These are phyloP conservation scores for Bimuria novae-zelandiae DNA, from an alignment of 2,329 filamentous ascomycete species.

Conservation along the genomic window DNA sequence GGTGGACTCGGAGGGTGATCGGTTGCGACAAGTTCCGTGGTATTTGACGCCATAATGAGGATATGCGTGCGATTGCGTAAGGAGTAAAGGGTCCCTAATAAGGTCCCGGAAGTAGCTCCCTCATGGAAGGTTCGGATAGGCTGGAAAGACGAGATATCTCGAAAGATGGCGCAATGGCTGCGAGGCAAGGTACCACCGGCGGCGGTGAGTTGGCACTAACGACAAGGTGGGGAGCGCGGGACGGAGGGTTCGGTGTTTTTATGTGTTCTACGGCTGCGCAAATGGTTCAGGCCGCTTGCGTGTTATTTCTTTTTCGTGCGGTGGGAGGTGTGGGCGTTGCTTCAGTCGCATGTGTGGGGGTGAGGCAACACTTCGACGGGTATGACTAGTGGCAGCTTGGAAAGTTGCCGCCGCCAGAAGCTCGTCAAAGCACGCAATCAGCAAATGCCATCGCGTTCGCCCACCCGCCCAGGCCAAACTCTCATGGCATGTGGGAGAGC, in stretches of 20 bases:
- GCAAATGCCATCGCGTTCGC: not conserved
- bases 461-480: not conserved
- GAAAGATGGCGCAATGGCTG: conserved; percentile 14
- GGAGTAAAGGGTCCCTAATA: conserved; percentile 17
- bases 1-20: conserved; percentile 20
- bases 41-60: conserved; percentile 34
- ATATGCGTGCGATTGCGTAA: conserved; percentile 11
- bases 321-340: not conserved
- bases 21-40: conserved; percentile 33
- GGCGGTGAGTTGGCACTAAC: not conserved
- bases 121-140: conserved; percentile 6
- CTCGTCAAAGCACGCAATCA: conserved; percentile 12
- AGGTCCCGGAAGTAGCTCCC: conserved; percentile 9
- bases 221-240: not conserved
- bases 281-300: not conserved
- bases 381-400: not conserved
- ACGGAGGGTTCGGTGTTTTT: not conserved
- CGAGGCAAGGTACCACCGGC: not conserved
- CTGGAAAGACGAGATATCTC: conserved; percentile 8
- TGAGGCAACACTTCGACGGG: not conserved
- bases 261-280: not conserved
- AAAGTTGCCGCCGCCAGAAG: conserved; percentile 1
- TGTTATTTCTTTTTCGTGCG: not conserved
- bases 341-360: not conserved
- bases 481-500: too few relatives aligned